Evolutionary conservation across 2,329 filamentous ascomycete genomes (phyloP), one percentile per base, ranked within the genome.

Genomic region (Fusarium dlaminii): DNA sequence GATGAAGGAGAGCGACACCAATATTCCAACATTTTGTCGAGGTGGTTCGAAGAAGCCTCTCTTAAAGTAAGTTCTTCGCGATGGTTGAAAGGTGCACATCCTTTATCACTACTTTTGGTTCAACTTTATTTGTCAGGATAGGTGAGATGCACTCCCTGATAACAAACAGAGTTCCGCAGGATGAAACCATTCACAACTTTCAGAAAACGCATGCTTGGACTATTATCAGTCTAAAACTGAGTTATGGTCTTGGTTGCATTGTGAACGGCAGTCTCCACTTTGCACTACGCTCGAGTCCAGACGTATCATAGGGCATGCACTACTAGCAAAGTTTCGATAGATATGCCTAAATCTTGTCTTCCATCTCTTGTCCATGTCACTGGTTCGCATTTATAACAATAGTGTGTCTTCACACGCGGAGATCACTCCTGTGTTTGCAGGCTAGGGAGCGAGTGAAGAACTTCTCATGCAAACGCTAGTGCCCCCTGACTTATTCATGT

Each of bases 271-370:
- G 36, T 55, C 51, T 29, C 34, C 24, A 29, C 20, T 55, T 55
- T 27, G 51, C 51, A 29, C 36, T 55, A 29, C 36, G 24, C 51
- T 8, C n/a, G 24, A 39, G 20, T 29, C 24, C 52, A 69, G 63
- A 34, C 37, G 52, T 40, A 36, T 29, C 51, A 37, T 9, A 12
- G 17, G 45, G 22, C 71, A 63, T 59, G 65, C 52, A 73, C 55
- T 56, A 66, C 34, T 30, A 29, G 37, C 20, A 42, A 56, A 52
- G 65, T 59, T 62, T 36, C 46, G 27, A 42, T 43, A 36, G 55
- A 51, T 63, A 74, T 60, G 49, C 34, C 30, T 22, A n/a, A 52
- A 34, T 46, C 30, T 13, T 37, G 37, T 36, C 37, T 30, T 29
- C 63, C 34, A 68, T 32, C 51, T 45, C 45, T 55, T 61, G 51